These are phyloP conservation scores for Pinguiococcus pyrenoidosus DNA, from an alignment of 108 stramenopile species.

Conservation along the genomic window DNA sequence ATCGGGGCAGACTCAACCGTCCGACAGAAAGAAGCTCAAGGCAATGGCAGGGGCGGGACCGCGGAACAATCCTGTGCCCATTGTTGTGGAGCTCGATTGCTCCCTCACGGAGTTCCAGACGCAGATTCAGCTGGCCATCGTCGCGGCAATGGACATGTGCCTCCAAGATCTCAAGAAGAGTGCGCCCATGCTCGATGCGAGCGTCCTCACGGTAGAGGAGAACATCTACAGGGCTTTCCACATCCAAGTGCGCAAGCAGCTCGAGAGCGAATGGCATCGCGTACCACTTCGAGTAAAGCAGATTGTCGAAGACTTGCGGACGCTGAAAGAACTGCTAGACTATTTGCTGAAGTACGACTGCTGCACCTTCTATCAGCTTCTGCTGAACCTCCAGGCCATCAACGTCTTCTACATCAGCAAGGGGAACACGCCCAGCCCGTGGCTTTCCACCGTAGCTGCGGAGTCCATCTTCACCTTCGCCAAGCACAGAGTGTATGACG, in stretches of 20 bases:
- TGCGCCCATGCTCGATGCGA: constrained; percentile 40
- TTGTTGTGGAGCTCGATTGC: too few species aligned
- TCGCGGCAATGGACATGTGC: constrained; percentile 67
- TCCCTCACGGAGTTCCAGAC: too few species aligned
- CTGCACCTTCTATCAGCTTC: constrained; percentile 63
- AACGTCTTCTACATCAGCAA: too few species aligned
- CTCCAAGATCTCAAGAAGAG: constrained; percentile 60
- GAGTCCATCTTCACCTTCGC: too few species aligned
- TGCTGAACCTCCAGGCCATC: too few species aligned
- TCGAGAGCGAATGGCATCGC: constrained; percentile 91
- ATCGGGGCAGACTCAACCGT: too few species aligned
- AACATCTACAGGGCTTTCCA: constrained; percentile 76
- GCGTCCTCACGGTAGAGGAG: constrained; percentile 64
- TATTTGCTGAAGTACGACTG: constrained; percentile 79
- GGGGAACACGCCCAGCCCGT: constrained; percentile 61
- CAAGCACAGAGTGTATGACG: too few species aligned
- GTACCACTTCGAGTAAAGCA: constrained; percentile 89
- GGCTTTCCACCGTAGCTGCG: constrained; percentile 69
- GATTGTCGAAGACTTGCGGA: constrained; percentile 66
- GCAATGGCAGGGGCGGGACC: too few species aligned
- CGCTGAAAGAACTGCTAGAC: constrained; percentile 72
- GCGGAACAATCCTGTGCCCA: too few species aligned
- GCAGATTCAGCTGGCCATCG: constrained; percentile 63
- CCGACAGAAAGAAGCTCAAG: too few species aligned
- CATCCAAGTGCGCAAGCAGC: constrained; percentile 56